Conservation (phyloP, 148 eudicot genomes). For the Polygonum maritimum region DNA sequence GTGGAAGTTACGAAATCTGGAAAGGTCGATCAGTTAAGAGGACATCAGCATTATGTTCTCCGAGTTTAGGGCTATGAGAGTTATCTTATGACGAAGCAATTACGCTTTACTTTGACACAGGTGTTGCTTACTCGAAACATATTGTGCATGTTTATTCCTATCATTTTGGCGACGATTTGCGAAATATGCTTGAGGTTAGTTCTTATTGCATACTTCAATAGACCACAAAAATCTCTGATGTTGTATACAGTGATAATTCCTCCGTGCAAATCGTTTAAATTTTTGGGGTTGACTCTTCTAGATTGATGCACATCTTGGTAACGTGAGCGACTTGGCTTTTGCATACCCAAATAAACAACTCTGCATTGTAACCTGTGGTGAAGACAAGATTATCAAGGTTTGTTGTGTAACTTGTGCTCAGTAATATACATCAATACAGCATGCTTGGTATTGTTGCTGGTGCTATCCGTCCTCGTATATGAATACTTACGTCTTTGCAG, state of each 20-base stretch:
- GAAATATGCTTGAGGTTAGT: conserved; percentile 3
- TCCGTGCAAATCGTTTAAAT: neutral
- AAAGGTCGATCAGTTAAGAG: neutral
- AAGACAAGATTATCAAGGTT: conserved; percentile 66
- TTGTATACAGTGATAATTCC: neutral
- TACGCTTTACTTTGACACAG: neutral
- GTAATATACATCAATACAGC: neutral
- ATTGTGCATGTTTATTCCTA: conserved; percentile 10
- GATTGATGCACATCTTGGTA: conserved; percentile 66
- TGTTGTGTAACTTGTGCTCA: conserved; percentile 5
- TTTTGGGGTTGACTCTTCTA: conserved; percentile 14
- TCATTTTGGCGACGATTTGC: conserved; percentile 6
- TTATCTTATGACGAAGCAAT: neutral
- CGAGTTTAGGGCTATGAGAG: neutral
- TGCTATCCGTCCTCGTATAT: neutral
- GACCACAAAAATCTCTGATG: neutral
- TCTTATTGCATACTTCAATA: neutral
- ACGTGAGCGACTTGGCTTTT: conserved; percentile 55
- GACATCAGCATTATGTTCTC: neutral
- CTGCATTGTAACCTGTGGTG: conserved; percentile 57
- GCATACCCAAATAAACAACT: conserved; percentile 41
- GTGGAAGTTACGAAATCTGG: neutral
- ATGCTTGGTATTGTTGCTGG: neutral
- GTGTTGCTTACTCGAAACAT: conserved; percentile 13
- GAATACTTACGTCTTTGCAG: conserved; percentile 16